Evolutionary conservation across 129 eudicot species (phyloP), one percentile per base, ranked within the genome.

Genomic region (Artemisia tridentata): DNA sequence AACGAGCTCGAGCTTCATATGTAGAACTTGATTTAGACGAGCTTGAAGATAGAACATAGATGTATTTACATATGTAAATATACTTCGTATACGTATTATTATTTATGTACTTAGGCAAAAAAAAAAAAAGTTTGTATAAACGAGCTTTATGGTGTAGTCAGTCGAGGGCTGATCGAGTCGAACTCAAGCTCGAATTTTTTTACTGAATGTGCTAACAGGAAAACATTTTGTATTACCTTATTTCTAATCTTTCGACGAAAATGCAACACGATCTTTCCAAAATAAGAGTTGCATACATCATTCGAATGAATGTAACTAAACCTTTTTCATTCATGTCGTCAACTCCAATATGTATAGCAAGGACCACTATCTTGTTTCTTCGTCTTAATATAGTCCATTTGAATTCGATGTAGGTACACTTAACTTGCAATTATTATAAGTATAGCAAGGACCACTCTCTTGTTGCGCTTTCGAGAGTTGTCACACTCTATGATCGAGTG

Each of bases 381-480:
- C 50, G 8, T 45, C 6, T 17, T 4, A 47, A 66, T 13, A 0
- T 50, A 11, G 45, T 38, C 8, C 3, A 3, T 34, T 53, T 3
- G 23, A 53, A 52, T 48, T 43, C 47, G 54, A 19, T 46, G 27
- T 68, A n/a, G 31, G 49, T 38, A 54, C 50, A 70, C 65, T 19
- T 55, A 55, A 29, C 61, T 68, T 19, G 60, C 60, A 15, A 67
- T 53, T n/a, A 50, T 21, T 27, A 20, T 0, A 67, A 67, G 21
- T 34, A 49, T n/a, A 25, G 16, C 48, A 51, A 51, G 61, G 72
- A 51, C 72, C 72, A 68, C 60, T 50, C 62, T 2, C 2, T 43
- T 23, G 14, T 63, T 19, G 20, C 5, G 7, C 53, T 72, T 21
- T 43, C 51, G 9, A 14, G 5, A 11, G n/a, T 11, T 11, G 56